Conservation (phyloP, 129 eudicot species). For the Pittosporum tobira region DNA sequence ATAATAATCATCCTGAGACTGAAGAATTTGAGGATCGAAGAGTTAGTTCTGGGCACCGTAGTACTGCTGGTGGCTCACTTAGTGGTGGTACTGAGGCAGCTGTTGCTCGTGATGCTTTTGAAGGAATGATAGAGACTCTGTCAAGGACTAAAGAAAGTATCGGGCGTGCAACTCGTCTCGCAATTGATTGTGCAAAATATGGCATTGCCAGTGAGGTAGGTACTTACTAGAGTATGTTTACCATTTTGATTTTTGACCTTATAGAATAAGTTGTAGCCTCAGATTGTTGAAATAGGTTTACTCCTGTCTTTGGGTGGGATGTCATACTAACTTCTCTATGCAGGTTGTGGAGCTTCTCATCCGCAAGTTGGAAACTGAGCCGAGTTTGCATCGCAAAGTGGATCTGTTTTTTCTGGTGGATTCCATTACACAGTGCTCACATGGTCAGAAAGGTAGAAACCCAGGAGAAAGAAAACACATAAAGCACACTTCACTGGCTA, state of each 20-base stretch:
- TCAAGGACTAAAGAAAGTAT: constrained; percentile 81
- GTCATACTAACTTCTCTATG: not conserved
- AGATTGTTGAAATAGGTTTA: too few relatives aligned
- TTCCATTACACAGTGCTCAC: constrained; percentile 91
- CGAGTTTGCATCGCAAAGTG: constrained; percentile 69
- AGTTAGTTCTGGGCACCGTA: constrained; percentile 45
- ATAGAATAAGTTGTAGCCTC: too few relatives aligned
- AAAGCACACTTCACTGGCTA: not conserved
- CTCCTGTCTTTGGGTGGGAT: too few relatives aligned
- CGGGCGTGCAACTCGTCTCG: constrained; percentile 79
- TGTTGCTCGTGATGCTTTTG: constrained; percentile 86
- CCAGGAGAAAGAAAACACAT: not conserved
- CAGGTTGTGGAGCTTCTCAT: constrained; percentile 92
- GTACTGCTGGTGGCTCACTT: constrained; percentile 44
- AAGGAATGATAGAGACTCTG: constrained; percentile 68
- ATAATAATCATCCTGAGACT: constrained; percentile 40
- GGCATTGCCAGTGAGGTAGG: constrained; percentile 86
- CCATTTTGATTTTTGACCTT: too few relatives aligned
- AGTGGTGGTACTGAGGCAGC: constrained; percentile 89
- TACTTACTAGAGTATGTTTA: constrained; percentile 1
- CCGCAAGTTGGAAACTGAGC: constrained; percentile 65
- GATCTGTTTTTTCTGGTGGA: constrained; percentile 86
- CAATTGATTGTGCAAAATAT: constrained; percentile 78
- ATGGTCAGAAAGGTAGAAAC: constrained; percentile 72
- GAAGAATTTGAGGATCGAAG: constrained; percentile 62